Conservation (phyloP, 139 green algal species). For the Coelastrella sp. region DNA sequence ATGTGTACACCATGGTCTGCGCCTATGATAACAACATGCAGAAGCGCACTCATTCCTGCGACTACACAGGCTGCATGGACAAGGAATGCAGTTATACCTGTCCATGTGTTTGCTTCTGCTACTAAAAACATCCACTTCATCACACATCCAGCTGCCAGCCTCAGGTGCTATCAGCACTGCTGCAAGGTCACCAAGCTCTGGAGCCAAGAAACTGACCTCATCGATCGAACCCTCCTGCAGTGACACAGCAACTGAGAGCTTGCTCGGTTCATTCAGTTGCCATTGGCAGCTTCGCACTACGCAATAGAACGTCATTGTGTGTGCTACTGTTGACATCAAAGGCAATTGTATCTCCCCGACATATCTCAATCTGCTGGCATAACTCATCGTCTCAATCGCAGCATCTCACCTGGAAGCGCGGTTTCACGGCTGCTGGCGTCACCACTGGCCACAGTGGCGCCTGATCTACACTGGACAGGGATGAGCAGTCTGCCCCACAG, state of each 20-base stretch:
- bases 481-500: conserved; percentile 53
- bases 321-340: too few species aligned
- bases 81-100: too few species aligned
- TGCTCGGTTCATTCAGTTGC: too few species aligned
- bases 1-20: too few species aligned
- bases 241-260: neutral
- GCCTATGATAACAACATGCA: too few species aligned
- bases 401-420: conserved; percentile 80
- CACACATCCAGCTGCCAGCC: conserved; percentile 73
- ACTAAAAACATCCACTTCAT: conserved; percentile 77
- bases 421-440: conserved; percentile 33
- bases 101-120: conserved; percentile 71
- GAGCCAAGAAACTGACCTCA: conserved; percentile 75
- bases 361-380: too few species aligned
- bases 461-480: conserved; percentile 12
- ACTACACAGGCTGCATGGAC: too few species aligned
- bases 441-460: neutral
- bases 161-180: conserved; percentile 80
- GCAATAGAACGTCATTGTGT: too few species aligned
- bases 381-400: too few species aligned
- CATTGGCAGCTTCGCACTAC: too few species aligned
- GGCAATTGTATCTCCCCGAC: too few species aligned
- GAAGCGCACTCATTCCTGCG: too few species aligned
- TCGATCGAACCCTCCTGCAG: conserved; percentile 80
- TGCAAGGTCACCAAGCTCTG: conserved; percentile 79